Conservation (phyloP, 208 protist genomes). For the Trichomonas gallinae region DNA sequence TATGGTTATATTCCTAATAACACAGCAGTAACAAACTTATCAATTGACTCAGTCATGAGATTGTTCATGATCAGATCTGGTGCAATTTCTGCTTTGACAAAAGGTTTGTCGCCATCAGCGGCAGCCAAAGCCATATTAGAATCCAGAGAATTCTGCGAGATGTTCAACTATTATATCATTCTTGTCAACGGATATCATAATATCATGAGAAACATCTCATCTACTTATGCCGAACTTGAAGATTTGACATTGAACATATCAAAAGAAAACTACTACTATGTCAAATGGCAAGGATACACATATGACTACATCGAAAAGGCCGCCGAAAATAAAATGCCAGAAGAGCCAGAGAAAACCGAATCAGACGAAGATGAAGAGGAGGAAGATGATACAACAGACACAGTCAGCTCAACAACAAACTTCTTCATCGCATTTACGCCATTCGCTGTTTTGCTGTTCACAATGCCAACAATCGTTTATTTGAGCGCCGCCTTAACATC, state of each 20-base stretch:
- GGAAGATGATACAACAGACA: not conserved
- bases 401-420: not conserved
- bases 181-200: not conserved
- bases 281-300: not conserved
- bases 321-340: not conserved
- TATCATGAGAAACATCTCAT: not conserved
- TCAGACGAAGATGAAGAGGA: not conserved
- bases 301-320: not conserved
- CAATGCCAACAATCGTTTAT: not conserved
- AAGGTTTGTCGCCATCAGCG: not conserved
- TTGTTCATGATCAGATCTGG: not conserved
- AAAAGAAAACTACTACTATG: not conserved
- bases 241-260: not conserved
- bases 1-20: not conserved
- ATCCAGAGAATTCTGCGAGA: not conserved
- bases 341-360: not conserved
- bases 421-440: not conserved
- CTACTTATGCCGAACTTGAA: not conserved
- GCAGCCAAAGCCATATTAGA: not conserved
- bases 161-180: not conserved
- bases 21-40: not conserved
- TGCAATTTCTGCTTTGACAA: not conserved
- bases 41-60: not conserved
- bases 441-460: not conserved
- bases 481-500: not conserved